Evolutionary conservation across 305 asterid species (phyloP).

Genomic region (Fraxinus platypoda): DNA sequence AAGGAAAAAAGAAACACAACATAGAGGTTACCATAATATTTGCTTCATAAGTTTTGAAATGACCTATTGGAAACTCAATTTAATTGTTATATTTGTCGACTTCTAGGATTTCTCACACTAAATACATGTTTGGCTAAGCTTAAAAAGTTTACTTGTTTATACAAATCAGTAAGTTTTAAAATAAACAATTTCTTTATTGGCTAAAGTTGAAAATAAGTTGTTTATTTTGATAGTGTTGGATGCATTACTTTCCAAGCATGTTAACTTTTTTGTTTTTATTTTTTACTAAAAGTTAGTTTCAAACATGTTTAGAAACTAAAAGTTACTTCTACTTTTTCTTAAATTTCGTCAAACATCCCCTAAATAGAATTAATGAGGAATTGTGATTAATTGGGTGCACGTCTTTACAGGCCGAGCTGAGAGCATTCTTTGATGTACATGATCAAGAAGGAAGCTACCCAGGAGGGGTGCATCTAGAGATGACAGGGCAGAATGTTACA

Average conservation of each 20-base stretch:
- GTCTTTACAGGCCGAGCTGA: conserved; percentile 43
- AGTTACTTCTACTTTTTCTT: neutral
- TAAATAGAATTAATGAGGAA: neutral
- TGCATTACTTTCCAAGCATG: neutral
- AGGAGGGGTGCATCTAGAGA: conserved; percentile 54
- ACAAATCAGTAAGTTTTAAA: neutral
- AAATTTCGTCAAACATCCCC: neutral
- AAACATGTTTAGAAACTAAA: neutral
- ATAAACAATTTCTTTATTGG: neutral
- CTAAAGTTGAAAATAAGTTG: neutral
- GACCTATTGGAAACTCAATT: neutral
- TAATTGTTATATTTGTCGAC: neutral
- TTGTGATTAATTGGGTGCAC: neutral
- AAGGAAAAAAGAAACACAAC: neutral
- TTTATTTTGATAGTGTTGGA: neutral
- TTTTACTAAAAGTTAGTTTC: neutral
- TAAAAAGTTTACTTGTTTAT: neutral
- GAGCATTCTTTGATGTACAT: conserved; percentile 52
- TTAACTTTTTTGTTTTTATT: neutral
- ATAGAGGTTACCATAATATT: neutral
- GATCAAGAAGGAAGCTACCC: conserved; percentile 60
- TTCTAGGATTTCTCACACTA: neutral
- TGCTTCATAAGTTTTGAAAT: neutral
- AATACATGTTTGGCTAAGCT: neutral
- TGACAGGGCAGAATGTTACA: conserved; percentile 52